Percentiles rank a stretch among this genome's conserved stretches.
phyloP scores from a whole-genome alignment of 2,329 filamentous ascomycete species.

The Microdochium nivale region DNA sequence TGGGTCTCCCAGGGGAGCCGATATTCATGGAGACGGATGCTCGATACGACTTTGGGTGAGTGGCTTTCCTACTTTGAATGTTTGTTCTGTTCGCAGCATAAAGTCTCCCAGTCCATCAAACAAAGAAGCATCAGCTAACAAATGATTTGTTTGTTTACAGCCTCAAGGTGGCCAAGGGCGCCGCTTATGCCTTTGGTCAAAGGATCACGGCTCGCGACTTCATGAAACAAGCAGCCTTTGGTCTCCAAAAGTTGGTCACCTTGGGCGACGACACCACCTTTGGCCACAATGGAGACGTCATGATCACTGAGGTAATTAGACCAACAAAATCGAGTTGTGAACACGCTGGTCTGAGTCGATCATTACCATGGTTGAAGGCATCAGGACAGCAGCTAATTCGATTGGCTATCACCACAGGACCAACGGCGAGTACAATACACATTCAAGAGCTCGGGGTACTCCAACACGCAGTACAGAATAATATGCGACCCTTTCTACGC shows the following conservation, averaged over 20 bases:
- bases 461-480: neutral
- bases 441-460: neutral
- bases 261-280: too few species aligned
- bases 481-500: neutral
- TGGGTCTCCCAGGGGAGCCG: neutral
- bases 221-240: neutral
- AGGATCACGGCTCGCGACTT: neutral
- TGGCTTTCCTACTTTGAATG: too few species aligned
- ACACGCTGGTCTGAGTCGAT: too few species aligned
- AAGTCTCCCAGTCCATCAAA: too few species aligned
- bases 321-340: too few species aligned
- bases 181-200: neutral
- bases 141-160: neutral
- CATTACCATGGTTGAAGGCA: too few species aligned
- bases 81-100: neutral
- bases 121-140: neutral
- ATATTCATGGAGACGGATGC: too few species aligned
- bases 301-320: neutral
- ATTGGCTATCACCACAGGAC: neutral
- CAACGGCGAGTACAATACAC: neutral
- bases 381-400: too few species aligned
- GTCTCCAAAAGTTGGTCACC: neutral
- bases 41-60: too few species aligned
- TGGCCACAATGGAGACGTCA: too few species aligned
- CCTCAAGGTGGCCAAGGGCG: neutral